Base-by-base conservation (phyloP, 345 rosid species). In the Aquilaria sinensis region DNA sequence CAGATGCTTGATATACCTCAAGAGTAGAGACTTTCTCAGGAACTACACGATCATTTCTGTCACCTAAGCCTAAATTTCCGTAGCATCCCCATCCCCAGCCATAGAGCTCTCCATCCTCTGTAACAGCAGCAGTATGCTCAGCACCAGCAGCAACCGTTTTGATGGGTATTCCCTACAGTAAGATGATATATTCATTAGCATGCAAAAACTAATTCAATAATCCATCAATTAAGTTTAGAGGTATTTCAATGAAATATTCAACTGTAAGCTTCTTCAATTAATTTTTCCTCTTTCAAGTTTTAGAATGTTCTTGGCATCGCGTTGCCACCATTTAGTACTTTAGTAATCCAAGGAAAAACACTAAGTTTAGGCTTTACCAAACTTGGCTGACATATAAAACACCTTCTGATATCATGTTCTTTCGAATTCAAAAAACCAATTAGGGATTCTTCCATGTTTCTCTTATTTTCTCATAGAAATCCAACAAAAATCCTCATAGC, bases 41-140 rank as follows among this genome's bases (percentile, higher is more conserved):
- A 72, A 90, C 76, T 70, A 83, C 70, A 58, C 97, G 99, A 77
- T 94, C 97, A 57, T 64, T 83, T 72, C 97, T 74, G 80, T 94
- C 99, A 58, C 99, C 99, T 33, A 94, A 80, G 70, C 99, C 99
- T 83, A 94, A 70, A 80, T 94, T 94, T 50, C 97, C 99, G 72
- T 94, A 90, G 51, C 95, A 75, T 9, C 99, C 99, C 97, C 99
- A 90, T 5, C 99, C 99, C 99, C 99, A 94, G 66, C 99, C 99
- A 80, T 86, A 90, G 15, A 94, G 92, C 45, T 81, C 87, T 70
- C 99, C 99, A 66, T 82, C 85, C 81, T 90, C 95, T 62, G 97
- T 75, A 62, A 90, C 83, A 61, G 97, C 99, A 51, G 87, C 97
- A 67, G 95, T 86, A 81, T 94, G 99, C 71, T 94, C 99, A 64